These are phyloP conservation scores for Talaromyces thailandensis DNA, from an alignment of 495 filamentous ascomycete genomes.

Conservation along the genomic window DNA sequence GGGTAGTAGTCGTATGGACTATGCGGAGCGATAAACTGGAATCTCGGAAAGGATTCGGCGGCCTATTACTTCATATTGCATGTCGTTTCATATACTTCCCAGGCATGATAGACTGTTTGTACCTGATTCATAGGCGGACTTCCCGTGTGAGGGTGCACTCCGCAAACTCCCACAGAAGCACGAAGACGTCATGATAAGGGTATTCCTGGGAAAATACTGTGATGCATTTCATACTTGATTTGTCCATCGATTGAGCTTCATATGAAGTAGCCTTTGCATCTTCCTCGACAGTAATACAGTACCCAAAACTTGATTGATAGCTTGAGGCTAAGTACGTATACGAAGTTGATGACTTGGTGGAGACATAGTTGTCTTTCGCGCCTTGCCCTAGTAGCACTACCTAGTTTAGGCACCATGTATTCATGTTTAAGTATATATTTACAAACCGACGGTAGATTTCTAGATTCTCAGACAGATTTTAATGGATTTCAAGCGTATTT, in stretches of 20 bases:
- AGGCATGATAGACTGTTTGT: background rate
- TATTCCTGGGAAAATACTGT: background rate
- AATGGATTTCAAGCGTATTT: background rate
- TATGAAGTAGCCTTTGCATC: background rate
- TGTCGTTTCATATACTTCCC: background rate
- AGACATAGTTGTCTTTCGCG: background rate
- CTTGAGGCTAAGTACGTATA: background rate
- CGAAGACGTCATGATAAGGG: background rate
- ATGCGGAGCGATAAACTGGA: background rate
- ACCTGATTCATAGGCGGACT: background rate
- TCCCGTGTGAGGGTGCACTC: background rate
- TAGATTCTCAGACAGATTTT: background rate
- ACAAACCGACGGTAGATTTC: background rate
- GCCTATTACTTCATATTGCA: background rate
- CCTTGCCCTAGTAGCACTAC: background rate
- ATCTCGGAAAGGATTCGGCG: background rate
- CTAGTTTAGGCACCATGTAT: background rate
- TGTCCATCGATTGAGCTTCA: background rate
- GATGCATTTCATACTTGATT: background rate
- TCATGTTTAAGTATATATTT: background rate
- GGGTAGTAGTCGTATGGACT: background rate
- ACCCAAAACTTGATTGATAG: background rate
- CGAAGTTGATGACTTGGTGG: background rate
- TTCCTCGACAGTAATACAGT: background rate
- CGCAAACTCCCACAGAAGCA: background rate